phyloP scores from a whole-genome alignment of 1,284 basidiomycete species.

The Xerocomus amazonicus region DNA sequence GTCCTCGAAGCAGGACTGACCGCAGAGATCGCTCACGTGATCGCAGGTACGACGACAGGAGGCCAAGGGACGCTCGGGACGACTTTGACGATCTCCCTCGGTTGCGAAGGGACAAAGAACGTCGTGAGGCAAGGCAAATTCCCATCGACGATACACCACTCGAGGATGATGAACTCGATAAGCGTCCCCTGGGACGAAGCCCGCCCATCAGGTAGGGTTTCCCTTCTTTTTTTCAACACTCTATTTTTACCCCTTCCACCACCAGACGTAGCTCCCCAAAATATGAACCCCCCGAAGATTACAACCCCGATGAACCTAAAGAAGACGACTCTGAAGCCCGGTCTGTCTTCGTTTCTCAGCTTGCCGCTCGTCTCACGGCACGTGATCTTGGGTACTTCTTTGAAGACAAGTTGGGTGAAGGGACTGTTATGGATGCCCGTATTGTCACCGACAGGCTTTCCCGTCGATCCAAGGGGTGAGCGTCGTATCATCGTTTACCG shows the following conservation, averaged over 20 bases:
- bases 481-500: neutral
- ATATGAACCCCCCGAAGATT: slow-evolving; percentile 65
- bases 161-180: slow-evolving; percentile 33
- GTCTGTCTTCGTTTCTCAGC: slow-evolving; percentile 97
- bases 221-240: slow-evolving; percentile 8
- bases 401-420: slow-evolving; percentile 92
- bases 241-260: slow-evolving; percentile 5
- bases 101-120: slow-evolving; percentile 39
- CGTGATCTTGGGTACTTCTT: slow-evolving; percentile 98
- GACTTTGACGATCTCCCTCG: slow-evolving; percentile 54
- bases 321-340: slow-evolving; percentile 93
- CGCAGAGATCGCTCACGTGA: slow-evolving; percentile 54
- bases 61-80: slow-evolving; percentile 52
- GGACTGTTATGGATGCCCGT: slow-evolving; percentile 89
- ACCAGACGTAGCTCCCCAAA: slow-evolving; percentile 66
- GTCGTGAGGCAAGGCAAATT: slow-evolving; percentile 29
- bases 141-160: slow-evolving; percentile 31
- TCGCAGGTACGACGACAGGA: slow-evolving; percentile 50
- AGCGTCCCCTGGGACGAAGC: slow-evolving; percentile 31
- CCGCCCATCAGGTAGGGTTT: slow-evolving; percentile 41
- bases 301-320: slow-evolving; percentile 71
- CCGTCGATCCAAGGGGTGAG: slow-evolving; percentile 92
- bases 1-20: slow-evolving; percentile 48
- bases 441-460: slow-evolving; percentile 94
- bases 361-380: slow-evolving; percentile 92